These are phyloP conservation scores for Physocladia obscura DNA, from an alignment of 192 early-diverging fungal species.

Conservation along the genomic window DNA sequence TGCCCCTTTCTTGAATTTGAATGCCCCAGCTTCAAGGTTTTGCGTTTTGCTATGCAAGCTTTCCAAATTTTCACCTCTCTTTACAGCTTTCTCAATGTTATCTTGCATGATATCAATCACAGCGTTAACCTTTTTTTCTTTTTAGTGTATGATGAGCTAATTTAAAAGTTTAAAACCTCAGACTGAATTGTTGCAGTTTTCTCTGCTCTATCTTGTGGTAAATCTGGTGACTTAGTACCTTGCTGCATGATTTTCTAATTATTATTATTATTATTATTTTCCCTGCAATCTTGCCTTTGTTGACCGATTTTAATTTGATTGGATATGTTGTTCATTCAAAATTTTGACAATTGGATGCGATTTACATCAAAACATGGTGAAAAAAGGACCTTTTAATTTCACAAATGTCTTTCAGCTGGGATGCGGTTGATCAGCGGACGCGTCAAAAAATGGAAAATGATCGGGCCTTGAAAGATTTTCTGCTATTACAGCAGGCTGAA, in stretches of 20 bases:
- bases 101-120: constrained; percentile 90
- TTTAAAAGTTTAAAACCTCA: too few relatives aligned
- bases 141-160: too few relatives aligned
- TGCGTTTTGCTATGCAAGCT: constrained; percentile 79
- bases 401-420: constrained; percentile 53
- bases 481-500: constrained; percentile 40
- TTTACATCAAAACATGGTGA: too few relatives aligned
- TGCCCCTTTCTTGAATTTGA: constrained; percentile 77
- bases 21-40: constrained; percentile 65
- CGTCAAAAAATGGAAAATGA: constrained; percentile 34
- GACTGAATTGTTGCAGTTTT: not conserved
- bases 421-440: constrained; percentile 40
- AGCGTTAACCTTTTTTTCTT: constrained; percentile 74
- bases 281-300: too few relatives aligned
- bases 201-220: too few relatives aligned
- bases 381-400: too few relatives aligned
- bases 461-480: constrained; percentile 37
- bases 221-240: too few relatives aligned
- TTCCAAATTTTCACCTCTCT: constrained; percentile 82
- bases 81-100: constrained; percentile 83
- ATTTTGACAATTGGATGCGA: too few relatives aligned
- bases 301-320: too few relatives aligned
- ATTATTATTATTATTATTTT: too few relatives aligned
- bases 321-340: too few relatives aligned
- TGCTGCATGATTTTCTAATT: too few relatives aligned